phyloP scores from a whole-genome alignment of 2,329 filamentous ascomycete species.

The Tolypocladium ovalisporum region DNA sequence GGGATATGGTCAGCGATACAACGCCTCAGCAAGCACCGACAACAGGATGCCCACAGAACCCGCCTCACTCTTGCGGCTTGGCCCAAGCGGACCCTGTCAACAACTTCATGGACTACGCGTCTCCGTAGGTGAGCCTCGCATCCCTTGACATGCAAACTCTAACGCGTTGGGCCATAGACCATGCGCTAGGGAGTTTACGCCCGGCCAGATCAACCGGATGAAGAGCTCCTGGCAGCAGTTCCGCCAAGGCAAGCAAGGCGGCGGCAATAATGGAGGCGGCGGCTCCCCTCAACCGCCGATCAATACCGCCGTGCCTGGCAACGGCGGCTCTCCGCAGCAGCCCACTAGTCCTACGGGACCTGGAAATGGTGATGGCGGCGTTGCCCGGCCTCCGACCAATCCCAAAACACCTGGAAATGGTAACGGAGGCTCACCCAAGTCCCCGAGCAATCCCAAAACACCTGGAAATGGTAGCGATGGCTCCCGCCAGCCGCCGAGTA shows the following conservation, averaged over 20 bases:
- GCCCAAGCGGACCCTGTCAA: background rate
- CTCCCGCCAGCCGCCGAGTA: no score
- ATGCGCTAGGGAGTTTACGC: background rate
- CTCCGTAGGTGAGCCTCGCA: background rate
- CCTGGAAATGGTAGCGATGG: no score
- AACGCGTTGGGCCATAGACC: background rate
- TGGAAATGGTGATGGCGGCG: no score
- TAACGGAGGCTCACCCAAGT: no score
- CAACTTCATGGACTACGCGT: background rate
- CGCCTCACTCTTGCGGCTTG: background rate
- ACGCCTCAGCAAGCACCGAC: background rate
- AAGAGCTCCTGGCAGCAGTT: background rate
- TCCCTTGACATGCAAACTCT: background rate
- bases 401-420: no score
- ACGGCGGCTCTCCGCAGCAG: background rate
- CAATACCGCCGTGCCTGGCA: background rate
- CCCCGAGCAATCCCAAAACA: no score
- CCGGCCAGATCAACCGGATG: background rate
- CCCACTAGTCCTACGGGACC: no score
- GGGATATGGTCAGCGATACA: background rate
- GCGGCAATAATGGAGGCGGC: background rate
- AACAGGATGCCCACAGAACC: background rate
- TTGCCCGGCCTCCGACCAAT: no score
- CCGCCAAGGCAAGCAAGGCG: background rate
- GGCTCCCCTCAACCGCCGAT: background rate